These are phyloP conservation scores for Lenwebbia sp. DNA, from an alignment of 345 rosid genomes.

Conservation along the genomic window DNA sequence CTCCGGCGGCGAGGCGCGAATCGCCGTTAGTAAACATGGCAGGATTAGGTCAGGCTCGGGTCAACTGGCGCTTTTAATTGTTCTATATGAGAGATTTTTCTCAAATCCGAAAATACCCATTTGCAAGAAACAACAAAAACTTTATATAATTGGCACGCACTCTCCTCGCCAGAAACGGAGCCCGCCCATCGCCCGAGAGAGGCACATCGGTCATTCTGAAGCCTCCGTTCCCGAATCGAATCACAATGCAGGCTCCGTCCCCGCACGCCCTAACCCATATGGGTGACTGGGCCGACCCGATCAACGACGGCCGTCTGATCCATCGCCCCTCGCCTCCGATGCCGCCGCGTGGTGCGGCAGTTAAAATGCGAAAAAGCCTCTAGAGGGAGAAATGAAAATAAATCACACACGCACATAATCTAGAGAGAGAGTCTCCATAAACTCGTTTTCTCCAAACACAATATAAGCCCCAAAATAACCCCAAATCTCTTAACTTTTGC, in stretches of 20 bases:
- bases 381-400: not conserved
- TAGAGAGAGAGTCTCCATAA: not conserved
- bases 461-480: constrained; percentile 8
- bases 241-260: rapidly evolving
- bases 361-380: not conserved
- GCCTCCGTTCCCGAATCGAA: not conserved
- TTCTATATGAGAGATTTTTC: no score
- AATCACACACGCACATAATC: not conserved
- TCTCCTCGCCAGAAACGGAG: rapidly evolving
- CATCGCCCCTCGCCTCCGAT: not conserved
- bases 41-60: rapidly evolving
- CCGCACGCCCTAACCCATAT: no score
- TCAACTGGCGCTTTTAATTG: not conserved
- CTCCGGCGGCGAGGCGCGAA: rapidly evolving
- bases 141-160: not conserved
- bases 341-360: not conserved
- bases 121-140: not conserved
- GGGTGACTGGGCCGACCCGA: not conserved
- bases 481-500: not conserved
- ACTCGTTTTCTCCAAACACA: not conserved
- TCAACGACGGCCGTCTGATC: not conserved
- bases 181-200: not conserved
- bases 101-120: not conserved
- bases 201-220: not conserved
- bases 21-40: rapidly evolving